These are phyloP conservation scores for Trypanosoma brucei DNA, from an alignment of 208 protist species.

Conservation along the genomic window DNA sequence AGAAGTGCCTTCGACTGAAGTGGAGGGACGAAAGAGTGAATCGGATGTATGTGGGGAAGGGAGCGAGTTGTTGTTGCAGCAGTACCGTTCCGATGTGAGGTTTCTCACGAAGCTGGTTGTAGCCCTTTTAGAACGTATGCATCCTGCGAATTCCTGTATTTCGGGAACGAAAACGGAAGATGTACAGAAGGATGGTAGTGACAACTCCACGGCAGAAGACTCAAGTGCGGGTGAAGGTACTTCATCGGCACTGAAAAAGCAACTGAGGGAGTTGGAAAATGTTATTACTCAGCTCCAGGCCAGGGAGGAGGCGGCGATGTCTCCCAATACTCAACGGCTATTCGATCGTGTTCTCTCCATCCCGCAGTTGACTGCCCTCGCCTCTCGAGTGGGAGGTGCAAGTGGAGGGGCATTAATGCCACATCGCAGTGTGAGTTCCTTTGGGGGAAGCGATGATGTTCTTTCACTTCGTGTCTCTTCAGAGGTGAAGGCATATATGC, in stretches of 20 bases:
- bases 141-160: neutral
- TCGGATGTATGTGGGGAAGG: neutral
- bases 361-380: neutral
- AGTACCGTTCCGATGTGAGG: neutral
- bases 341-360: slow-evolving; percentile 2
- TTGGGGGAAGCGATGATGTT: neutral
- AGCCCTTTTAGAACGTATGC: neutral
- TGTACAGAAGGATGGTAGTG: neutral
- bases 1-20: neutral
- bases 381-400: neutral
- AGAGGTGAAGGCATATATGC: slow-evolving; percentile 19
- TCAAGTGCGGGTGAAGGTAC: neutral
- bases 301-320: neutral
- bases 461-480: neutral
- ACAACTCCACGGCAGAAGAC: neutral
- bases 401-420: too few relatives aligned
- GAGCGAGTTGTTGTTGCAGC: neutral
- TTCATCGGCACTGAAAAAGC: neutral
- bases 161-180: neutral
- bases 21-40: neutral
- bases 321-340: slow-evolving; percentile 2
- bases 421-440: neutral
- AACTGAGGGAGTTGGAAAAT: slow-evolving; percentile 11
- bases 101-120: neutral
- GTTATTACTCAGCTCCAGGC: neutral